phyloP scores from a whole-genome alignment of 371 early-diverging fungal species.

The Nematocida minor region DNA sequence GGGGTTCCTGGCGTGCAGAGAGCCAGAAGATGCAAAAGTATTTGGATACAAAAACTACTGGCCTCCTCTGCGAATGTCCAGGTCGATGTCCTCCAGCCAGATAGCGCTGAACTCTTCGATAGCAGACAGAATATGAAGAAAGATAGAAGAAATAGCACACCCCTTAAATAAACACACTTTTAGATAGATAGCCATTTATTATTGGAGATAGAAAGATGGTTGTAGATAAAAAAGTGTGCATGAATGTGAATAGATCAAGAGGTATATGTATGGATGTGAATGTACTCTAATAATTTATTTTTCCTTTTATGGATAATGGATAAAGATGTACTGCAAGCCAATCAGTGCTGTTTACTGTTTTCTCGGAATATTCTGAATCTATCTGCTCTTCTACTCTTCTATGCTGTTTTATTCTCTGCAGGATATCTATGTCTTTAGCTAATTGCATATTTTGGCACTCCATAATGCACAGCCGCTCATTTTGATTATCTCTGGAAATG shows the following conservation, averaged over 20 bases:
- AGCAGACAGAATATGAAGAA: not conserved
- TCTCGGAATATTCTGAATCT: not conserved
- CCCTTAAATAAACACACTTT: not conserved
- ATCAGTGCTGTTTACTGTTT: no score
- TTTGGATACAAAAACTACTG: conserved; percentile 47
- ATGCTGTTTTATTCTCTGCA: not conserved
- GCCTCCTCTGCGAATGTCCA: conserved; percentile 45
- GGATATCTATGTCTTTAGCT: not conserved
- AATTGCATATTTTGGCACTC: no score
- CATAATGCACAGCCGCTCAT: no score
- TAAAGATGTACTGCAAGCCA: no score
- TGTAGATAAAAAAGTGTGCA: no score
- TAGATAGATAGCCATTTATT: not conserved
- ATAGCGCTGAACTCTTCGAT: not conserved
- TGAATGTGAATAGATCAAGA: no score
- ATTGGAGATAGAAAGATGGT: no score
- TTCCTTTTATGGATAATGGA: no score
- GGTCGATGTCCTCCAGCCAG: not conserved
- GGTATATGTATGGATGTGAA: no score
- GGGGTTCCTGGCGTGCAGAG: conserved; percentile 43
- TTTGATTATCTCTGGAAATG: not conserved
- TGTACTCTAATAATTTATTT: no score
- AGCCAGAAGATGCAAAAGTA: not conserved
- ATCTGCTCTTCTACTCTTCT: not conserved
- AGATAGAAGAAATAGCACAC: not conserved